Evolutionary conservation across 306 rosid genomes (phyloP).

Genomic region (Alnus rubra): DNA sequence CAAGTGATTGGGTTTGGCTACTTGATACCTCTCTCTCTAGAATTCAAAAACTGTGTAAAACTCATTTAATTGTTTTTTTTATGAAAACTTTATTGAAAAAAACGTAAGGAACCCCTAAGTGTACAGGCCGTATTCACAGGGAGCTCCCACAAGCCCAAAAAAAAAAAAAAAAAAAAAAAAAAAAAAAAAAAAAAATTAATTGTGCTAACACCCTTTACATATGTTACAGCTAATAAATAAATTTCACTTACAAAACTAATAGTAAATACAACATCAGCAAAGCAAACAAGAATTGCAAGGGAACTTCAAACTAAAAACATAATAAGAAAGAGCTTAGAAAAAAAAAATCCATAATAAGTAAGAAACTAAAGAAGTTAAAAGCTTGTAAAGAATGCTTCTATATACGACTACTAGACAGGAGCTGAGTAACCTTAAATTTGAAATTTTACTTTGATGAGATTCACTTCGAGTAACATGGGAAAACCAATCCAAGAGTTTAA

Average conservation of each 20-base stretch:
- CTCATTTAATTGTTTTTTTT: too few relatives aligned
- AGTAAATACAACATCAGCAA: background rate
- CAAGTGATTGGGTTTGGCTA: background rate
- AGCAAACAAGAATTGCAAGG: background rate
- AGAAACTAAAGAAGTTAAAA: background rate
- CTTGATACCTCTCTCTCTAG: background rate
- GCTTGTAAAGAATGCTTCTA: background rate
- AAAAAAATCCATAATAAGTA: too few relatives aligned
- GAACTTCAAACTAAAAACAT: background rate
- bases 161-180: too few relatives aligned
- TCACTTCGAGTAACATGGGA: conserved; percentile 26
- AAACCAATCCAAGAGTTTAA: conserved; percentile 24
- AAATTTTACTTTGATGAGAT: background rate
- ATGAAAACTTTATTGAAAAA: too few relatives aligned
- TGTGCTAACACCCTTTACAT: too few relatives aligned
- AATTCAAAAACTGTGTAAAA: too few relatives aligned
- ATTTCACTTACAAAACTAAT: background rate
- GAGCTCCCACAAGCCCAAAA: too few relatives aligned
- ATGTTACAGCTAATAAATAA: too few relatives aligned
- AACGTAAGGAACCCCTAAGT: too few relatives aligned
- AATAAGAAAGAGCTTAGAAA: background rate
- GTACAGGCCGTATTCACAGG: too few relatives aligned
- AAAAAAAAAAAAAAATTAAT: too few relatives aligned
- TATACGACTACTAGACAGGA: background rate
- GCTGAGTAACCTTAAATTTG: background rate